Conservation (phyloP, 2,329 filamentous ascomycete species). For the Fusarium palustre region DNA sequence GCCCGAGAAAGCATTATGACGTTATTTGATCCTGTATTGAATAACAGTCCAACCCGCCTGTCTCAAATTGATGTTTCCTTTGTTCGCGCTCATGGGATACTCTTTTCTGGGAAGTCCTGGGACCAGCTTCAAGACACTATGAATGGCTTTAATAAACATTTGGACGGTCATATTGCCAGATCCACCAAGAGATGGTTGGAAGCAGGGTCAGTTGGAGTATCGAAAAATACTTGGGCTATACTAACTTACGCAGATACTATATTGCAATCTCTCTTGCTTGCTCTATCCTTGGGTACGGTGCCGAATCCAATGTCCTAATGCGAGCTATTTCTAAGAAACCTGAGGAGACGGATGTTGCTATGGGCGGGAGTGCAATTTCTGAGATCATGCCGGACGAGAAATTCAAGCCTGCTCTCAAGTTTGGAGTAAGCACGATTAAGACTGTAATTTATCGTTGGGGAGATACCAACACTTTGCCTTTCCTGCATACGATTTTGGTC, state of each 20-base stretch:
- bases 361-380: conserved; percentile 42
- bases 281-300: conserved; percentile 51
- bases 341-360: conserved; percentile 44
- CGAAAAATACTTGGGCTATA: neutral
- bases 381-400: conserved; percentile 43
- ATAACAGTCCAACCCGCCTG: conserved; percentile 51
- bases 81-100: conserved; percentile 71
- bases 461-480: conserved; percentile 70
- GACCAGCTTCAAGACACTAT: conserved; percentile 61
- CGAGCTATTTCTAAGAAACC: conserved; percentile 51
- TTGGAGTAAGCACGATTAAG: conserved; percentile 59
- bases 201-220: conserved; percentile 51
- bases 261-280: conserved; percentile 51
- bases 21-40: conserved; percentile 71
- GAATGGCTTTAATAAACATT: conserved; percentile 61
- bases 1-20: conserved; percentile 77
- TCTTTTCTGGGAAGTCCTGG: conserved; percentile 66
- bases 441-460: conserved; percentile 64
- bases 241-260: conserved; percentile 45
- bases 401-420: conserved; percentile 53
- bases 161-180: conserved; percentile 69
- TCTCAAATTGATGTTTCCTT: conserved; percentile 66
- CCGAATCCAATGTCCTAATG: conserved; percentile 60
- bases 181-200: conserved; percentile 65
- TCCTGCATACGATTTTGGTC: conserved; percentile 70